Percentiles rank a stretch among this genome's conserved stretches.
These are phyloP conservation scores for Eimeria zaria DNA, from an alignment of 169 alveolate genomes.

Conservation along the genomic window DNA sequence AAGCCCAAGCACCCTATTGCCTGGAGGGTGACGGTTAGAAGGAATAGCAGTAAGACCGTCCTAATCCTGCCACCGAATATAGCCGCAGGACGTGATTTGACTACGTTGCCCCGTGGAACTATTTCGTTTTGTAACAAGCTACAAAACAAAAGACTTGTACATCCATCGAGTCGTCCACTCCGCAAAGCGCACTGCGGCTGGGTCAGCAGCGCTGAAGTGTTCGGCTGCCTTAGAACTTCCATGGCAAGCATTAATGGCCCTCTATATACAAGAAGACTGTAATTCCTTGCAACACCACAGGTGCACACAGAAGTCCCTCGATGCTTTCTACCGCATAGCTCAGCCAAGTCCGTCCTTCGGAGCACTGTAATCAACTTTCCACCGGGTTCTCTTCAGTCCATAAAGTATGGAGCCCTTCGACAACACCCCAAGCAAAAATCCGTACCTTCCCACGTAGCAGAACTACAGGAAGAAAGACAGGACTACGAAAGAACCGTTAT, in stretches of 20 bases:
- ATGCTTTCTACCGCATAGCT: neutral
- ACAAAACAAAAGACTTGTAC: neutral
- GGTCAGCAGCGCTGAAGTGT: neutral
- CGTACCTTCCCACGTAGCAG: neutral
- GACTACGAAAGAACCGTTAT: neutral
- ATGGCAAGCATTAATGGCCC: neutral
- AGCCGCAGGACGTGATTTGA: neutral
- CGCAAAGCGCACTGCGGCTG: neutral
- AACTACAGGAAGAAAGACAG: neutral
- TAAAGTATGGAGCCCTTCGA: neutral
- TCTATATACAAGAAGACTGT: neutral
- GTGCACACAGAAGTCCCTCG: neutral
- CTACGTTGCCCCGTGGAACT: neutral
- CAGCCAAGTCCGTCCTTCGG: neutral
- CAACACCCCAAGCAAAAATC: neutral
- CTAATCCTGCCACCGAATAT: neutral
- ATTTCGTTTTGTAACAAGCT: neutral
- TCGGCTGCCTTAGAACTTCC: neutral
- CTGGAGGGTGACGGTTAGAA: conserved; percentile 13
- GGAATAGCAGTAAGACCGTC: neutral
- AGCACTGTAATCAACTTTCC: neutral
- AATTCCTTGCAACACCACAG: neutral
- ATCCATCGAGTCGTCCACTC: neutral
- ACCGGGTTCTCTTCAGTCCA: neutral
- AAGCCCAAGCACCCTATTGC: conserved; percentile 11